These are phyloP conservation scores for Aspergillus sp. DNA, from an alignment of 2,329 filamentous ascomycete genomes.

Conservation along the genomic window DNA sequence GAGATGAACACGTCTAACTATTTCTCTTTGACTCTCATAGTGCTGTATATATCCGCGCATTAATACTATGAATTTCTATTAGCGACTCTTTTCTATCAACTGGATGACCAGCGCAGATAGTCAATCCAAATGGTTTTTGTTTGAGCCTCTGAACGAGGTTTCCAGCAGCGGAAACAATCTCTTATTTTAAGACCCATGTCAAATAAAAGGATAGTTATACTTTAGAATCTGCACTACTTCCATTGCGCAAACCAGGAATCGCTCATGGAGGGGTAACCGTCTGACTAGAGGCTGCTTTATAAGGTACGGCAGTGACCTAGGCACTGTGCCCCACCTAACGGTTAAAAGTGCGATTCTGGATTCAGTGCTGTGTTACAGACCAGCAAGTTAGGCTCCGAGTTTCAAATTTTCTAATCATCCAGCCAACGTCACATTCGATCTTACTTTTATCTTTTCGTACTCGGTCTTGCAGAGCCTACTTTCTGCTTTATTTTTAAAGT, in stretches of 20 bases:
- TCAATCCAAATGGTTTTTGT: too few species aligned
- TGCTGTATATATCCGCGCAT: slow-evolving; percentile 44
- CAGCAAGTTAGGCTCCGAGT: neutral
- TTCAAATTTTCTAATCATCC: neutral
- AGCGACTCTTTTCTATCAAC: neutral
- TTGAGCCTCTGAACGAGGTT: too few species aligned
- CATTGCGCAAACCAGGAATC: too few species aligned
- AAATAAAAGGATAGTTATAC: too few species aligned
- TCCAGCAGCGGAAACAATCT: too few species aligned
- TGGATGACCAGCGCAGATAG: too few species aligned
- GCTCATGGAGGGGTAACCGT: too few species aligned
- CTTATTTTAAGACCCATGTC: too few species aligned
- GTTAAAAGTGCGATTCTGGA: neutral
- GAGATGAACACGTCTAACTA: neutral
- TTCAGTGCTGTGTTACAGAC: neutral
- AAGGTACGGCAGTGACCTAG: neutral
- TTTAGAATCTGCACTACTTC: too few species aligned
- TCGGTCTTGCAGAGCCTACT: neutral
- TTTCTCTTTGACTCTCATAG: slow-evolving; percentile 14
- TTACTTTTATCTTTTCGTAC: neutral
- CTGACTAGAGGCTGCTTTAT: too few species aligned
- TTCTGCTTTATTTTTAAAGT: neutral
- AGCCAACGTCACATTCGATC: neutral
- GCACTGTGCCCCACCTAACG: neutral
- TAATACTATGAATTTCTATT: slow-evolving; percentile 16